phyloP scores from a whole-genome alignment of 148 eudicot species.

The Limonium bicolor region DNA sequence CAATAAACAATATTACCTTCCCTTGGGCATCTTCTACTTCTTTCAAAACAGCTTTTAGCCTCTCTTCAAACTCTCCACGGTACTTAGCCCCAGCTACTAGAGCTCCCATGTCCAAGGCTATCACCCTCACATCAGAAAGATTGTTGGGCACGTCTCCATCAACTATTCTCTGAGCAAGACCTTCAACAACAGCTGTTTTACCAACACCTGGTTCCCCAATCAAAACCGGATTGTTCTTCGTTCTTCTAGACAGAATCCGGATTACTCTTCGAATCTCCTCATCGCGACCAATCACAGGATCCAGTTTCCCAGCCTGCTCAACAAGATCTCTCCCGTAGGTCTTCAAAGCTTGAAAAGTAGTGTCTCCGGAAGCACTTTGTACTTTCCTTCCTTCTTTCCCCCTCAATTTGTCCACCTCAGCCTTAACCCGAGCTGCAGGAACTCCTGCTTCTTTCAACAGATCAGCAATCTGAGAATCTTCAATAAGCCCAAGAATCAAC shows the following conservation, averaged over 20 bases:
- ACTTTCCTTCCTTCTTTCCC: constrained; percentile 71
- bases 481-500: constrained; percentile 51
- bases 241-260: constrained; percentile 64
- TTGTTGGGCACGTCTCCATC: constrained; percentile 71
- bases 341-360: constrained; percentile 53
- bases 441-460: constrained; percentile 59
- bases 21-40: constrained; percentile 90
- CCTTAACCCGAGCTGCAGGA: constrained; percentile 29
- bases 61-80: constrained; percentile 77
- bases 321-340: constrained; percentile 81
- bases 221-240: constrained; percentile 85
- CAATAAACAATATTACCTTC: constrained; percentile 70
- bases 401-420: constrained; percentile 58
- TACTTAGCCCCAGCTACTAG: constrained; percentile 77
- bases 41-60: constrained; percentile 66
- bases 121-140: constrained; percentile 53
- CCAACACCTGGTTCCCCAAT: constrained; percentile 93
- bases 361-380: constrained; percentile 71
- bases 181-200: constrained; percentile 80
- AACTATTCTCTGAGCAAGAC: constrained; percentile 75
- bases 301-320: constrained; percentile 77
- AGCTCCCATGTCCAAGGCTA: constrained; percentile 88
- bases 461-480: constrained; percentile 60
- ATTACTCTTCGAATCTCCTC: constrained; percentile 74
- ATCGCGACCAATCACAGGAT: constrained; percentile 79